Evolutionary conservation across 768 basidiomycete species (phyloP).

Genomic region (Austroboletus eburneus): DNA sequence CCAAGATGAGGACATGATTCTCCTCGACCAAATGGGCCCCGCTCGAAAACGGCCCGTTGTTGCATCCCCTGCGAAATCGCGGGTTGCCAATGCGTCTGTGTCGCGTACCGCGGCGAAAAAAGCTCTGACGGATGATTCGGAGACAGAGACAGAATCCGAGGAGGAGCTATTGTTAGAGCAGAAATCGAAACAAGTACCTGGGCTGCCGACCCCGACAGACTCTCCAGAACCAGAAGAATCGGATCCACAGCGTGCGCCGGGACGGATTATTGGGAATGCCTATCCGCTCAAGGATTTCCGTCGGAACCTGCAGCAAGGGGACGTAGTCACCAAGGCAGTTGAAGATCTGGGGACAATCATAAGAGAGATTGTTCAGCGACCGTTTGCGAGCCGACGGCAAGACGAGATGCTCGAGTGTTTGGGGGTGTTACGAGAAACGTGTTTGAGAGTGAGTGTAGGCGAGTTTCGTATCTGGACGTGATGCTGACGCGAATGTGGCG

Average conservation of each 20-base stretch:
- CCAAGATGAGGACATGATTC: slow-evolving; percentile 56
- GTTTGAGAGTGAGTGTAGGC: slow-evolving; percentile 50
- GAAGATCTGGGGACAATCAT: slow-evolving; percentile 74
- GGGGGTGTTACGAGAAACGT: slow-evolving; percentile 59
- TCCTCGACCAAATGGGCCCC: slow-evolving; percentile 41
- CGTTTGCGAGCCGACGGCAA: slow-evolving; percentile 66
- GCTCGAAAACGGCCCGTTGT: slow-evolving; percentile 15
- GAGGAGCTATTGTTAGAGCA: slow-evolving; percentile 21
- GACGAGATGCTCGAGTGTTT: slow-evolving; percentile 75
- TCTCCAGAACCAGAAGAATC: slow-evolving; percentile 42
- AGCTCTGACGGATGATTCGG: slow-evolving; percentile 36
- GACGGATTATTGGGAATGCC: slow-evolving; percentile 72
- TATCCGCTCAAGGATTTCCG: slow-evolving; percentile 76
- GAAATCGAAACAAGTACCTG: slow-evolving; percentile 12
- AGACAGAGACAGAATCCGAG: slow-evolving; percentile 52
- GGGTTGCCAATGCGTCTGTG: slow-evolving; percentile 1
- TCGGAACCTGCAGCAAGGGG: slow-evolving; percentile 64
- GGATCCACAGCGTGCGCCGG: slow-evolving; percentile 55
- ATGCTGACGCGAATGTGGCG: too few species aligned
- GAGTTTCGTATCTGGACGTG: too few species aligned
- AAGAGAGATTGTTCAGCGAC: slow-evolving; percentile 60
- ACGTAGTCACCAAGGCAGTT: slow-evolving; percentile 81
- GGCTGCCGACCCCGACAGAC: slow-evolving; percentile 51
- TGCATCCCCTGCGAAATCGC: slow-evolving; percentile 7
- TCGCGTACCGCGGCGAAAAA: slow-evolving; percentile 16